Base-by-base conservation (phyloP, 139 green algal species). In the Chlamydomonas asymmetrica region DNA sequence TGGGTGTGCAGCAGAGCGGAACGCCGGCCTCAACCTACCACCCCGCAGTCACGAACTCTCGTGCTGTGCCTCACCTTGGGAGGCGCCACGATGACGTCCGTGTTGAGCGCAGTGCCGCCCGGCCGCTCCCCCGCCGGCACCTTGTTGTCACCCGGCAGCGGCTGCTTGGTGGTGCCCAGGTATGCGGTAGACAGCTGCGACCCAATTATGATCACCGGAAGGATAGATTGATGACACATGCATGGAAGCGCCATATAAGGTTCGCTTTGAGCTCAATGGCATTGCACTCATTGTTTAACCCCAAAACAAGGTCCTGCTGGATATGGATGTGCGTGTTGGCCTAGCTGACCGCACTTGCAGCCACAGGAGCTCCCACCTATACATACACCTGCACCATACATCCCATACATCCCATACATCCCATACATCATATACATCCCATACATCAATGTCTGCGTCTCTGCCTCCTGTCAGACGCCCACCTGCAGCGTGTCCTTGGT, bases 401-500 rank as follows among this genome's bases (percentile, higher is more conserved):
- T 35, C 49, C 69, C 20, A 39, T 39, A 22, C 38, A n/a, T 20
- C 35, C 9, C 7, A 57, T 23, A 2, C 50, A 65, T 29, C 25
- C 41, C 49, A 20, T 37, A 18, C 37, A 1, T 37, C 9, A 13
- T 71, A 18, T 13, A 64, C 43, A 74, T 0, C 34, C 5, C 49
- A n/a, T 57, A 22, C 49, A 57, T 57, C 25, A n/a, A n/a, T n/a
- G n/a, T n/a, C n/a, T n/a, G n/a, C n/a, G n/a, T n/a, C n/a, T n/a
- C n/a, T n/a, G n/a, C n/a, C n/a, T n/a, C n/a, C n/a, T n/a, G n/a
- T n/a, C n/a, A n/a, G n/a, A n/a, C n/a, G n/a, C n/a, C n/a, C 70
- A 82, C 82, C 82, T 90, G 85, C 69, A 88, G 65, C 5, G 78
- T 63, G 64, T 91, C 85, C 80, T 91, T 91, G 65, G 54, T 37